Base-by-base conservation (phyloP, 1,284 basidiomycete species). In the Agaricales sp. region DNA sequence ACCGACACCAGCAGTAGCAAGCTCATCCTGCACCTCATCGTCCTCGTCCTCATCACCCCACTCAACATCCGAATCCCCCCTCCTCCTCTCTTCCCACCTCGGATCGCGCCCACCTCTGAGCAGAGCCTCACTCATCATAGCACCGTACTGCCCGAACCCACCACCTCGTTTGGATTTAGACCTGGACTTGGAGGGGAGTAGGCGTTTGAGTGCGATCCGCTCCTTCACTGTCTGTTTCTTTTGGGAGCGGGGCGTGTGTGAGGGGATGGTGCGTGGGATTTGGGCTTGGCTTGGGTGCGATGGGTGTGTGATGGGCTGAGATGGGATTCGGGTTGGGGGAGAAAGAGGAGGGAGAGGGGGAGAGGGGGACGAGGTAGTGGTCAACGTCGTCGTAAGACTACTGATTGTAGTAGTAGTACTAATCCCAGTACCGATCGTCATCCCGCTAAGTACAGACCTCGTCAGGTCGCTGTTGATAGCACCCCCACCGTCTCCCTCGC, bases 41-140 rank as follows among this genome's bases (percentile, higher is more conserved):
- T 61, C 53, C 44, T 60, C 65, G 23, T 68, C 70, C n/a, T 59
- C 53, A 2, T 67, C 72, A 1, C 82, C 84, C 82, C 82, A 87
- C 48, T 87, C 79, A 24, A 87, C 54, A 62, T 87, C 86, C 14
- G 81, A 84, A 61, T 85, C 82, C 0, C 74, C 80, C 48, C 69
- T 63, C 51, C 82, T 69, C 60, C 76, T 66, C 56, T 78, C 70
- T n/a, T 66, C 64, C 60, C 67, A 66, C 50, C 65, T 64, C 13
- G 69, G 65, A 55, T 77, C 77, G 13, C 54, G 58, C 21, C 55
- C 57, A 24, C 60, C 16, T 63, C 64, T 19, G 62, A 70, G 22
- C 56, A 68, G 54, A 82, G 57, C 55, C 66, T 63, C 12, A 65
- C 71, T 57, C 53, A 74, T 59, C 56, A 73, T 71, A n/a, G 74